Percentiles rank a stretch among this genome's conserved stretches.
These are phyloP conservation scores for Kuraishia ogatae DNA, from an alignment of 805 yeast species.

Conservation along the genomic window DNA sequence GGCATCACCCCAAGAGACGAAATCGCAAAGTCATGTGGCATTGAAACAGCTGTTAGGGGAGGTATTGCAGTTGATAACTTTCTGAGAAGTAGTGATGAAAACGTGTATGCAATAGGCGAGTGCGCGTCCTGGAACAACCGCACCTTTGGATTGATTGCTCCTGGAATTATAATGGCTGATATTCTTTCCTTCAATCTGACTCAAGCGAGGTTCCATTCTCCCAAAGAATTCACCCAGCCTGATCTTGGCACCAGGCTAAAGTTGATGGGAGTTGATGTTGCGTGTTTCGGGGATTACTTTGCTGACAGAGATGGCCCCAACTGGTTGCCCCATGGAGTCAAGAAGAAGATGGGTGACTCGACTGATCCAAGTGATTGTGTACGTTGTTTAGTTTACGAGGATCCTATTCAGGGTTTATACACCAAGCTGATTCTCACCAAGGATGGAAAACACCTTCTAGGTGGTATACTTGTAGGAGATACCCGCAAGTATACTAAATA, in stretches of 20 bases:
- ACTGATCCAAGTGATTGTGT: slow-evolving; percentile 9
- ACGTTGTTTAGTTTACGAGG: slow-evolving; percentile 20
- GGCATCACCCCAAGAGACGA: slow-evolving; percentile 28
- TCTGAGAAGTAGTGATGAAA: slow-evolving; percentile 18
- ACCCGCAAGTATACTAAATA: slow-evolving; percentile 23
- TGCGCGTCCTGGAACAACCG: slow-evolving; percentile 27
- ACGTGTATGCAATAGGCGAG: slow-evolving; percentile 25
- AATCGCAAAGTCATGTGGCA: slow-evolving; percentile 16
- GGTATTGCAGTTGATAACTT: slow-evolving; percentile 21
- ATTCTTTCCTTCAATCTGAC: slow-evolving; percentile 24
- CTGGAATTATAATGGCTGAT: slow-evolving; percentile 30
- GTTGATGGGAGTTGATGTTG: slow-evolving; percentile 29
- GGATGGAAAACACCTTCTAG: slow-evolving; percentile 26
- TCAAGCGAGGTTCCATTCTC: slow-evolving; percentile 23
- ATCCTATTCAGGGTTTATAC: slow-evolving; percentile 25
- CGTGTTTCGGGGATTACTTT: slow-evolving; percentile 29
- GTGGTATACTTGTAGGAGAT: slow-evolving; percentile 28
- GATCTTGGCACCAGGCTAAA: slow-evolving; percentile 26
- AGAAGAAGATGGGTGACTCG: slow-evolving; percentile 4
- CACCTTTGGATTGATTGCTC: slow-evolving; percentile 28
- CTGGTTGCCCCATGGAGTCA: slow-evolving; percentile 20
- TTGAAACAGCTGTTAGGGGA: slow-evolving; percentile 17
- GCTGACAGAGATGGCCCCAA: slow-evolving; percentile 26
- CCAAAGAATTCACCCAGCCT: slow-evolving; percentile 21
- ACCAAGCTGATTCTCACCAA: slow-evolving; percentile 23